Evolutionary conservation across 1,284 basidiomycete species (phyloP), one percentile per base, ranked within the genome.

Genomic region (Fomes fomentarius): DNA sequence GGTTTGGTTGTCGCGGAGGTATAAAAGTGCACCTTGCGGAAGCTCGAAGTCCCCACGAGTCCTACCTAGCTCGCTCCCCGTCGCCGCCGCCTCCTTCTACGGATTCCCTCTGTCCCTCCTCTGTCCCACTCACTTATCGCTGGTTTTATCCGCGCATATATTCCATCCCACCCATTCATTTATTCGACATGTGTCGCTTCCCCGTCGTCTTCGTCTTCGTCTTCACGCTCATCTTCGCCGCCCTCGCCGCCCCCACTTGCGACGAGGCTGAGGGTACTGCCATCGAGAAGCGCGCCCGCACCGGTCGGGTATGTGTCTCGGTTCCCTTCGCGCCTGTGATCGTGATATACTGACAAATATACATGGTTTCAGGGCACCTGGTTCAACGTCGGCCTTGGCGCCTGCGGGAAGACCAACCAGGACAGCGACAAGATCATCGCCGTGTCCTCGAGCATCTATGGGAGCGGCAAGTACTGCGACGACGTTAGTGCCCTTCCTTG

Each of bases 351-450:
- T 31, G 52, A 52, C 24, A 49, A 26, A 40, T 50, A 28, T 44
- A 24, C 8, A 34, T 40, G 33, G 30, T 12, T 42, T 10, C 39
- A 78, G 74, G 76, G 74, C n/a, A 76, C 75, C 21, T 77, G 68
- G 65, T 77, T 72, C 60, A 43, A 71, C 24, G 66, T 70, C 46
- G 73, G 72, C 41, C 66, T 71, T 28, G 73, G 71, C 39, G 69
- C 65, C 39, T 74, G 73, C 53, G 71, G 72, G 4, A 42, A 66
- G 51, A 66, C 58, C 35, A 72, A 72, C 59, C 56, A 57, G 21
- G 62, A 72, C 50, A 66, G 60, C 58, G 71, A 73, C 60, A 64
- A 66, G 51, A 69, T 74, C 53, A 70, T 73, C 42, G 72, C 71
- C n/a, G 62, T 73, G 40, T 60, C 62, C 22, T 45, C 52, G 3